phyloP scores from a whole-genome alignment of 169 alveolate genomes.

The Plasmodium cynomolgi region DNA sequence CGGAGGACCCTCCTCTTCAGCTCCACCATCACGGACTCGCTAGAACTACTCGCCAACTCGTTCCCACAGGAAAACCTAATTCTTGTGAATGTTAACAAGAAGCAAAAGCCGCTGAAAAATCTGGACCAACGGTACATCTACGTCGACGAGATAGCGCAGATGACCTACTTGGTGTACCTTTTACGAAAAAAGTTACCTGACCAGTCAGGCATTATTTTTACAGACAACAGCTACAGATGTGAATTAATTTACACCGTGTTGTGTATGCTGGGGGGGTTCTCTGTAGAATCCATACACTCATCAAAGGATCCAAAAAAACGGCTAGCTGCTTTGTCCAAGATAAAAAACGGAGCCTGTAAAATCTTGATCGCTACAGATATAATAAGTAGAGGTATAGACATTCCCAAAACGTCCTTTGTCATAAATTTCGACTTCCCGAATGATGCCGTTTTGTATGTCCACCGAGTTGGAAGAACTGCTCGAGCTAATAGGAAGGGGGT shows the following conservation, averaged over 20 bases:
- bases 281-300: slow-evolving; percentile 96
- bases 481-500: slow-evolving; percentile 97
- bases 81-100: slow-evolving; percentile 36
- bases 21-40: slow-evolving; percentile 95
- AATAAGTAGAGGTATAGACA: slow-evolving; percentile 98
- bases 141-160: slow-evolving; percentile 39
- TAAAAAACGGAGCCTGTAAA: slow-evolving; percentile 92
- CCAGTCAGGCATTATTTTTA: slow-evolving; percentile 92
- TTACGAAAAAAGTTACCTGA: slow-evolving; percentile 27
- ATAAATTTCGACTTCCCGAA: slow-evolving; percentile 96
- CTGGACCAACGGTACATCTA: slow-evolving; percentile 50
- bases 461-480: slow-evolving; percentile 98
- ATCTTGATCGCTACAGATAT: slow-evolving; percentile 96
- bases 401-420: slow-evolving; percentile 95
- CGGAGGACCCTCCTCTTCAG: slow-evolving; percentile 96
- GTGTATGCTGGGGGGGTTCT: slow-evolving; percentile 90
- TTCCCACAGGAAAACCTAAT: slow-evolving; percentile 34
- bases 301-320: slow-evolving; percentile 95
- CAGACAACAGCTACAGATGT: slow-evolving; percentile 93
- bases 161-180: slow-evolving; percentile 47
- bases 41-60: not conserved
- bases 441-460: slow-evolving; percentile 93
- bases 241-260: slow-evolving; percentile 92
- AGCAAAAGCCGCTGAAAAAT: slow-evolving; percentile 53
- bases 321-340: slow-evolving; percentile 93